Base-by-base conservation (phyloP, 345 rosid genomes). In the Moricandia arvensis region DNA sequence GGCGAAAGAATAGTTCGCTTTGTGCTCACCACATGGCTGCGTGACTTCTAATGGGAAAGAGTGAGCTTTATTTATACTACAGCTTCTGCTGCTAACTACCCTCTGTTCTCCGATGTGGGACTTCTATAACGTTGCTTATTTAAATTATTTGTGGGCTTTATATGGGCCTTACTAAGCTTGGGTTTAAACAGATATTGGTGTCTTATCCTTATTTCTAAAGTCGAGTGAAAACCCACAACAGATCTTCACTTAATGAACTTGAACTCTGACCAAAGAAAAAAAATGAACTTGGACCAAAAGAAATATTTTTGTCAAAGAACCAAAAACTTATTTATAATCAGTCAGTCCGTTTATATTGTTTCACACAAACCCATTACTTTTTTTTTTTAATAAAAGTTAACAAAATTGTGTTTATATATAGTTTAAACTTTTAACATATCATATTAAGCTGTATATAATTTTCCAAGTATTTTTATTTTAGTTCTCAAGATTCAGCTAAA, bases 1-100 rank as follows among this genome's bases (percentile, higher is more conserved):
- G 80, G 80, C 68, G 80, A 77, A 77, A 77, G 70, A 76, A 77
- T 64, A 71, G 77, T 77, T 77, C 73, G 76, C 76, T 71, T 54
- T 77, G 76, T 65, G 62, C 69, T 78, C 69, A 72, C 77, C 59
- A 33, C 73, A 60, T 63, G 64, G 77, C 77, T 72, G 68, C 82
- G 69, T 75, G 17, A 3, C 7, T 29, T 33, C 0, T 5, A 5
- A 5, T n/a, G 0, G 7, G 0, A 0, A 5, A 24, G 38, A 16
- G 59, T 49, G 43, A 16, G 17, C 3, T 49, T 15, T 30, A 16
- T 49, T 49, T 67, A 49, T 66, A 55, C 2, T 4, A 4, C 15
- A 0, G 0, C 6, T 8, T 8, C 30, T 24, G 18, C 4, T 16
- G 24, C 43, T 13, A 16, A 16, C 12, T 16, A 24, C 27, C 6